Evolutionary conservation across 441 rosid genomes (phyloP).

Genomic region (Adansonia rubrostipa): DNA sequence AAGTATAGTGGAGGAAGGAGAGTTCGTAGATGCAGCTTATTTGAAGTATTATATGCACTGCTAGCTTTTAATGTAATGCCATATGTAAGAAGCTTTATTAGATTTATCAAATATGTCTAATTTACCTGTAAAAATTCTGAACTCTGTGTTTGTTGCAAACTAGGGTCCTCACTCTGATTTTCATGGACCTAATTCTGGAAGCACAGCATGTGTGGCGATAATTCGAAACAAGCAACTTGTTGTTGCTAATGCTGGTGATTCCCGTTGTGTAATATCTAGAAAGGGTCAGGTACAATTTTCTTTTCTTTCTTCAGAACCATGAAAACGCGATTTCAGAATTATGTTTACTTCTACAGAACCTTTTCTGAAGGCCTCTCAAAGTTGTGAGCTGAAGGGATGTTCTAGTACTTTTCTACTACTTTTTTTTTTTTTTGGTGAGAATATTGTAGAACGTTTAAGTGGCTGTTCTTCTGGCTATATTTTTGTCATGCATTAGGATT

Average conservation of each 20-base stretch:
- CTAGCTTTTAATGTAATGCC: slow-evolving; percentile 16
- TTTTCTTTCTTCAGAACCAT: slow-evolving; percentile 1
- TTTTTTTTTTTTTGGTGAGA: no score
- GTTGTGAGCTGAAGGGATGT: slow-evolving; percentile 21
- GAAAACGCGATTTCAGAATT: not conserved
- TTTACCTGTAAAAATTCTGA: not conserved
- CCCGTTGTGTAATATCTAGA: slow-evolving; percentile 85
- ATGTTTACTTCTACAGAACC: not conserved
- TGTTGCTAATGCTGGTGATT: slow-evolving; percentile 94
- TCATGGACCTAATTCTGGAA: slow-evolving; percentile 71
- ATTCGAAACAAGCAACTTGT: slow-evolving; percentile 64
- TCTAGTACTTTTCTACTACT: not conserved
- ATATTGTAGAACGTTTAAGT: not conserved
- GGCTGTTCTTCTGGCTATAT: not conserved
- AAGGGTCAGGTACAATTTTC: slow-evolving; percentile 71
- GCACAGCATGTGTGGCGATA: slow-evolving; percentile 88
- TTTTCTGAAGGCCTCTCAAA: slow-evolving; percentile 13
- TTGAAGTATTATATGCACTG: slow-evolving; percentile 14
- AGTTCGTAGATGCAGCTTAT: not conserved
- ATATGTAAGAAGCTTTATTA: slow-evolving; percentile 11
- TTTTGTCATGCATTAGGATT: not conserved
- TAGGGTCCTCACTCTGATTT: slow-evolving; percentile 94
- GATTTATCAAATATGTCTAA: slow-evolving; percentile 6
- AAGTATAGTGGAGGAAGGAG: not conserved
- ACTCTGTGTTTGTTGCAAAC: not conserved